phyloP scores from a whole-genome alignment of 1,284 basidiomycete species.

The Abortiporus biennis region DNA sequence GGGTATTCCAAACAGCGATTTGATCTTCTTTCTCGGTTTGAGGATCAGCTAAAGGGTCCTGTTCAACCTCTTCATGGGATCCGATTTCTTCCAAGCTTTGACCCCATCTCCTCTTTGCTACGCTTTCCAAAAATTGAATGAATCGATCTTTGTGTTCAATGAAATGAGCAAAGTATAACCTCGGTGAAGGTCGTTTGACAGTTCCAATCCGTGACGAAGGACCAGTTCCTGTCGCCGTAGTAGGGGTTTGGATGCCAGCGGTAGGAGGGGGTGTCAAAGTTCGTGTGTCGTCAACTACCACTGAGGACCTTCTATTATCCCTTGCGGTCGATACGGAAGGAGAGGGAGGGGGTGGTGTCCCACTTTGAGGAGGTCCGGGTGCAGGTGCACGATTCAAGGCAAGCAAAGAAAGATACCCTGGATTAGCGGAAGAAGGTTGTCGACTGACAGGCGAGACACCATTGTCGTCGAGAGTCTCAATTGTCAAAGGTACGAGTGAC shows the following conservation, averaged over 20 bases:
- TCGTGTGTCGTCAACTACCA: slow-evolving; percentile 27
- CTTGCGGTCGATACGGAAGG: slow-evolving; percentile 21
- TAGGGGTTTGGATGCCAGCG: slow-evolving; percentile 12
- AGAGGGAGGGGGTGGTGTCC: slow-evolving; percentile 28
- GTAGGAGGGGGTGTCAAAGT: slow-evolving; percentile 24
- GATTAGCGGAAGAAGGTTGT: slow-evolving; percentile 29
- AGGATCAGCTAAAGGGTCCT: slow-evolving; percentile 34
- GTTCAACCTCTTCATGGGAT: slow-evolving; percentile 12
- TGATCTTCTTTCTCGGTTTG: slow-evolving; percentile 67
- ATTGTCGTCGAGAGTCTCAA: slow-evolving; percentile 38
- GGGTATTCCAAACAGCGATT: slow-evolving; percentile 90
- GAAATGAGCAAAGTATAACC: slow-evolving; percentile 91
- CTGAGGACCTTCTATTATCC: slow-evolving; percentile 29
- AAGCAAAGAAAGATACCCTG: slow-evolving; percentile 76
- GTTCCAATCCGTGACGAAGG: slow-evolving; percentile 21
- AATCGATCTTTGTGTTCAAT: slow-evolving; percentile 86
- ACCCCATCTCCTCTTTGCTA: slow-evolving; percentile 78
- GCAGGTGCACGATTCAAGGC: slow-evolving; percentile 55
- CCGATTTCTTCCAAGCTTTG: slow-evolving; percentile 51
- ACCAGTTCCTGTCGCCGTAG: slow-evolving; percentile 23
- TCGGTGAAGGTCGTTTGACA: slow-evolving; percentile 69
- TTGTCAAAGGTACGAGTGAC: slow-evolving; percentile 46
- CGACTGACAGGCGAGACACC: slow-evolving; percentile 17
- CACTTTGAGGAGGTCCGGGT: slow-evolving; percentile 45
- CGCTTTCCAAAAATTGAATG: slow-evolving; percentile 83